A percentile compares a stretch with the other conserved stretches of the same genome.
These are phyloP conservation scores for Apiotrichum siamense DNA, from an alignment of 1,284 basidiomycete species.

Conservation along the genomic window DNA sequence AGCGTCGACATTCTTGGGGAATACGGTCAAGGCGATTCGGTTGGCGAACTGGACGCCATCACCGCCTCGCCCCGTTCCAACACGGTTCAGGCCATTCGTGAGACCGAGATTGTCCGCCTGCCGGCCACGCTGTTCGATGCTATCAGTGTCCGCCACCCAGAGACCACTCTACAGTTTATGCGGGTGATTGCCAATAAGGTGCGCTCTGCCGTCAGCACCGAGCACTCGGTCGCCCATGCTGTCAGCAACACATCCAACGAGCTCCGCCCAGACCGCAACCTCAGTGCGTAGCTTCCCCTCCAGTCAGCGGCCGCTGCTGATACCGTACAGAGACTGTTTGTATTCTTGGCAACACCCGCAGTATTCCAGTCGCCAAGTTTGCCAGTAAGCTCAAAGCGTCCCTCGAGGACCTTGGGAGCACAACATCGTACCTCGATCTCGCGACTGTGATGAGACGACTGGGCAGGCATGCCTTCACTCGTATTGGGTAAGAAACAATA, in stretches of 20 bases:
- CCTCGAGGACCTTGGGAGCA: slow-evolving; percentile 78
- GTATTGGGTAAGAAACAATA: slow-evolving; percentile 57
- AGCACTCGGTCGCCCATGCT: slow-evolving; percentile 17
- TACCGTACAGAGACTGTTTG: slow-evolving; percentile 49
- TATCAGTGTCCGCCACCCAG: slow-evolving; percentile 83
- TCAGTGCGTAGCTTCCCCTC: too few relatives aligned
- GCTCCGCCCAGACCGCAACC: slow-evolving; percentile 75
- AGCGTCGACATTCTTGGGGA: slow-evolving; percentile 76
- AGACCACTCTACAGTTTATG: slow-evolving; percentile 91
- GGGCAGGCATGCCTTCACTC: slow-evolving; percentile 84
- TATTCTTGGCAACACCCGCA: slow-evolving; percentile 56
- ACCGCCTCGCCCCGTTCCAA: slow-evolving; percentile 80
- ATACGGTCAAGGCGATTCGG: slow-evolving; percentile 76
- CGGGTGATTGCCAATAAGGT: slow-evolving; percentile 91
- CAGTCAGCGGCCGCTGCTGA: too few relatives aligned
- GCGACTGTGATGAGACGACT: slow-evolving; percentile 82
- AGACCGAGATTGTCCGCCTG: slow-evolving; percentile 96
- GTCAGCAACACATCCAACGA: slow-evolving; percentile 42
- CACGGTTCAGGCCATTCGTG: slow-evolving; percentile 94
- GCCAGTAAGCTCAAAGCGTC: slow-evolving; percentile 80
- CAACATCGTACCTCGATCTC: slow-evolving; percentile 84
- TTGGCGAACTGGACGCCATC: slow-evolving; percentile 90
- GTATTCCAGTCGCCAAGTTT: slow-evolving; percentile 79
- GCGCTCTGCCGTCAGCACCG: slow-evolving; percentile 65
- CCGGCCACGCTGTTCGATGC: slow-evolving; percentile 97